A percentile compares a stretch with the other conserved stretches of the same genome.
Conservation (phyloP, 23 red algal species). For the Gracilaria gracilis region DNA sequence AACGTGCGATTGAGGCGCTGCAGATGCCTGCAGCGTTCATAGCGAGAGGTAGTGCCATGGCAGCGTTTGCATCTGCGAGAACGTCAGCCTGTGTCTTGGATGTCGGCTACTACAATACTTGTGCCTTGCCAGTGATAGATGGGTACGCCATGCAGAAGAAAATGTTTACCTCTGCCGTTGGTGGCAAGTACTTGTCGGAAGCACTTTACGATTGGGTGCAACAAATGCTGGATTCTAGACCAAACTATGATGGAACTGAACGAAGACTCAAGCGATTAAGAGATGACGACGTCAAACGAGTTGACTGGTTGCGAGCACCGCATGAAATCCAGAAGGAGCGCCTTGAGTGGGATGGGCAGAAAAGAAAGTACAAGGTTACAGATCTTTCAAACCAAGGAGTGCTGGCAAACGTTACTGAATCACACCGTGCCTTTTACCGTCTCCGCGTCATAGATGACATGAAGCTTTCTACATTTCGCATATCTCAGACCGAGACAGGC, state of each 20-base stretch:
- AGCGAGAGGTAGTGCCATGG: slow-evolving; percentile 62
- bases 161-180: slow-evolving; percentile 25
- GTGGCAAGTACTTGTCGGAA: slow-evolving; percentile 42
- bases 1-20: slow-evolving; percentile 67
- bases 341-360: slow-evolving; percentile 5
- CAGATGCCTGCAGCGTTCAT: slow-evolving; percentile 59
- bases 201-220: slow-evolving; percentile 24
- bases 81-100: slow-evolving; percentile 85
- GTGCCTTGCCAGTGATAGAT: slow-evolving; percentile 77
- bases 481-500: slow-evolving; percentile 21
- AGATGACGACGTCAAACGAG: slow-evolving; percentile 9
- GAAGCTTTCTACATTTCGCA: slow-evolving; percentile 53
- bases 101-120: slow-evolving; percentile 64
- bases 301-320: slow-evolving; percentile 49
- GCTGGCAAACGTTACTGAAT: slow-evolving; percentile 15
- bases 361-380: slow-evolving; percentile 35
- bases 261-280: slow-evolving; percentile 21
- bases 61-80: slow-evolving; percentile 83
- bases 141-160: slow-evolving; percentile 77
- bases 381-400: slow-evolving; percentile 29
- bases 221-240: slow-evolving; percentile 11
- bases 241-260: slow-evolving; percentile 43
- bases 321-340: slow-evolving; percentile 70
- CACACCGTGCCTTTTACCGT: slow-evolving; percentile 61
- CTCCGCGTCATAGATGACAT: slow-evolving; percentile 59